Evolutionary conservation across 2,329 filamentous ascomycete species (phyloP).

Genomic region (Xylariaceae sp.): DNA sequence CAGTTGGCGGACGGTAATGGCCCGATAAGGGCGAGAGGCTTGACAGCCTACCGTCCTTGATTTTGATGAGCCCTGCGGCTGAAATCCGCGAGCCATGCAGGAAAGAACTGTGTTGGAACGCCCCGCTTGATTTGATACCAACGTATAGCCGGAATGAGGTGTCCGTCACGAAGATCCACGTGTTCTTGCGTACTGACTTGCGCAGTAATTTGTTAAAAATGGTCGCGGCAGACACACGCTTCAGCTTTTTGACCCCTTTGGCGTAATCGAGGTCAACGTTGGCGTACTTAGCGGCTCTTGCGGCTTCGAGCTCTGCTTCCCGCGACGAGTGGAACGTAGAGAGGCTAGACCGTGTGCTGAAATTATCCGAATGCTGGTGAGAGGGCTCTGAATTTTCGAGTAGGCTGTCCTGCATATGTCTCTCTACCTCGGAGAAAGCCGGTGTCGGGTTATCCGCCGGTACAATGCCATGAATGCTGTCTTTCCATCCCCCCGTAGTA

Average conservation of each 20-base stretch:
- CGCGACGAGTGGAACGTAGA: slow-evolving; percentile 33
- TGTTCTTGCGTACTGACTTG: slow-evolving; percentile 77
- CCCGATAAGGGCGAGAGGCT: slow-evolving; percentile 69
- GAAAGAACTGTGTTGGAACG: slow-evolving; percentile 90
- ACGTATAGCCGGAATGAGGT: slow-evolving; percentile 81
- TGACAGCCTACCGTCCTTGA: slow-evolving; percentile 73
- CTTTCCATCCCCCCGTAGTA: slow-evolving; percentile 70
- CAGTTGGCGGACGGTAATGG: slow-evolving; percentile 79
- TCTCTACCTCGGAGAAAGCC: slow-evolving; percentile 40
- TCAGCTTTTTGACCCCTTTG: slow-evolving; percentile 51
- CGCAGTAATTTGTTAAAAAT: slow-evolving; percentile 75
- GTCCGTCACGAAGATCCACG: slow-evolving; percentile 91
- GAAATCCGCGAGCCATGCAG: slow-evolving; percentile 77
- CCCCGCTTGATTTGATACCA: slow-evolving; percentile 82
- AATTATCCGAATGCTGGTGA: not conserved
- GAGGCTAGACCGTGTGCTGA: not conserved
- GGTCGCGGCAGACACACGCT: slow-evolving; percentile 65
- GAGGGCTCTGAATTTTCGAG: slow-evolving; percentile 14
- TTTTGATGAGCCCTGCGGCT: slow-evolving; percentile 78
- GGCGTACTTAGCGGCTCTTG: slow-evolving; percentile 60
- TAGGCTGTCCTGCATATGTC: slow-evolving; percentile 24
- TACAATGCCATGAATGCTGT: slow-evolving; percentile 73
- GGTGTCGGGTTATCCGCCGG: slow-evolving; percentile 57
- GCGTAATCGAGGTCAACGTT: slow-evolving; percentile 59
- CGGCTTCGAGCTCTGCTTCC: slow-evolving; percentile 51